These are phyloP conservation scores for Lactuca saligna DNA, from an alignment of 129 eudicot genomes.

Conservation along the genomic window DNA sequence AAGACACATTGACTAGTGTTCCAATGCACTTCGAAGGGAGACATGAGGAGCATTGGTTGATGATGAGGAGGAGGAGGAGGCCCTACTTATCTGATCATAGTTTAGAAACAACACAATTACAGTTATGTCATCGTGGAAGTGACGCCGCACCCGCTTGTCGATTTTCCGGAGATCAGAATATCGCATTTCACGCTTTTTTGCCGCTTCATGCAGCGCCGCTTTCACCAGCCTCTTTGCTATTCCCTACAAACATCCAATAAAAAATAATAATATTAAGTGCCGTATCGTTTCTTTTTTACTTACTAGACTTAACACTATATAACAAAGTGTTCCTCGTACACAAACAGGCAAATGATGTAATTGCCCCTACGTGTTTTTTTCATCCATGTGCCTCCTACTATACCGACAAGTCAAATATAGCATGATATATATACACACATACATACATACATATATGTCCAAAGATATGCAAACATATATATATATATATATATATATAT, in stretches of 20 bases:
- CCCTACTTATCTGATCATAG: slow-evolving; percentile 54
- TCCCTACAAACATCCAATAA: slow-evolving; percentile 35
- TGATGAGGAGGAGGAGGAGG: not conserved
- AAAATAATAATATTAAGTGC: too few species aligned
- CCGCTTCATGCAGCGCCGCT: slow-evolving; percentile 69
- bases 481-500: not conserved
- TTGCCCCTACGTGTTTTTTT: slow-evolving; percentile 12
- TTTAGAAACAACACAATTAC: slow-evolving; percentile 60
- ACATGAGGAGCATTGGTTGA: slow-evolving; percentile 33
- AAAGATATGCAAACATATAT: not conserved
- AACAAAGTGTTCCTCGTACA: too few species aligned
- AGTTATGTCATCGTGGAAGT: slow-evolving; percentile 72
- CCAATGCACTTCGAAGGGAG: slow-evolving; percentile 60
- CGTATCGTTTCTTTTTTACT: too few species aligned
- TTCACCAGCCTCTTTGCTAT: slow-evolving; percentile 68
- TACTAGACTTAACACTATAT: too few species aligned
- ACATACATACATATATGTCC: not conserved
- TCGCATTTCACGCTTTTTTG: slow-evolving; percentile 65
- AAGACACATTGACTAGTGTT: slow-evolving; percentile 35
- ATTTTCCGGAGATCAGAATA: slow-evolving; percentile 63
- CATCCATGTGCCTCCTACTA: not conserved
- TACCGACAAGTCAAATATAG: not conserved
- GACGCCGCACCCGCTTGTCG: slow-evolving; percentile 64
- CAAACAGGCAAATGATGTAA: not conserved
- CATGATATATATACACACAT: slow-evolving; percentile 8